Evolutionary conservation across 2,329 filamentous ascomycete genomes (phyloP).

Genomic region (Pyrenophora seminiperda): DNA sequence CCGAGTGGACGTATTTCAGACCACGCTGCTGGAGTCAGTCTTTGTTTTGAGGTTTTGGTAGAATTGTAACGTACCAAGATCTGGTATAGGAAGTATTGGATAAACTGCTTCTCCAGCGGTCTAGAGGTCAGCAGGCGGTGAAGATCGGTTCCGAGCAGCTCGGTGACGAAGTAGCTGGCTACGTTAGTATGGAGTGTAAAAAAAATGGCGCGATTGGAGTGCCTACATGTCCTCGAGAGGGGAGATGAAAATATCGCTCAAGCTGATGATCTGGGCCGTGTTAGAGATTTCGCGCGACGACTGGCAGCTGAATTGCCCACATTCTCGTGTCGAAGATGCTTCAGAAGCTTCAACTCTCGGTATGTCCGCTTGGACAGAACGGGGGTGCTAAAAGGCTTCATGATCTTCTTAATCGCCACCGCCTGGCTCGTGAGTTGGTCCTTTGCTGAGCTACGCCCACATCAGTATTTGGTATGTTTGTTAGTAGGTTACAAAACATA

Average conservation of each 20-base stretch:
- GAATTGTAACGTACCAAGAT: slow-evolving; percentile 74
- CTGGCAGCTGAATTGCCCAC: slow-evolving; percentile 55
- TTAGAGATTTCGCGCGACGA: slow-evolving; percentile 21
- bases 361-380: slow-evolving; percentile 98
- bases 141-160: slow-evolving; percentile 93
- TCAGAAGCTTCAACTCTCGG: slow-evolving; percentile 93
- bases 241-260: slow-evolving; percentile 99
- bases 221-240: slow-evolving; percentile 96
- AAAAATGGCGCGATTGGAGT: background rate
- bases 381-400: slow-evolving; percentile 99
- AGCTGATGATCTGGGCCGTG: slow-evolving; percentile 75
- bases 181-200: slow-evolving; percentile 21
- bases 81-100: slow-evolving; percentile 99
- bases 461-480: slow-evolving; percentile 18
- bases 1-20: slow-evolving; percentile 98
- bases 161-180: slow-evolving; percentile 91
- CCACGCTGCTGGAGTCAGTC: slow-evolving; percentile 69
- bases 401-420: slow-evolving; percentile 99
- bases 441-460: slow-evolving; percentile 76
- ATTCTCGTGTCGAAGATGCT: slow-evolving; percentile 96
- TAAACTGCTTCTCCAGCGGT: slow-evolving; percentile 98
- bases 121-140: slow-evolving; percentile 93
- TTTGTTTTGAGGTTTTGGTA: slow-evolving; percentile 62
- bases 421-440: slow-evolving; percentile 97
- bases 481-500: slow-evolving; percentile 51